Evolutionary conservation across 176 grass and related monocot species (phyloP).

Genomic region (Ensete ventricosum): DNA sequence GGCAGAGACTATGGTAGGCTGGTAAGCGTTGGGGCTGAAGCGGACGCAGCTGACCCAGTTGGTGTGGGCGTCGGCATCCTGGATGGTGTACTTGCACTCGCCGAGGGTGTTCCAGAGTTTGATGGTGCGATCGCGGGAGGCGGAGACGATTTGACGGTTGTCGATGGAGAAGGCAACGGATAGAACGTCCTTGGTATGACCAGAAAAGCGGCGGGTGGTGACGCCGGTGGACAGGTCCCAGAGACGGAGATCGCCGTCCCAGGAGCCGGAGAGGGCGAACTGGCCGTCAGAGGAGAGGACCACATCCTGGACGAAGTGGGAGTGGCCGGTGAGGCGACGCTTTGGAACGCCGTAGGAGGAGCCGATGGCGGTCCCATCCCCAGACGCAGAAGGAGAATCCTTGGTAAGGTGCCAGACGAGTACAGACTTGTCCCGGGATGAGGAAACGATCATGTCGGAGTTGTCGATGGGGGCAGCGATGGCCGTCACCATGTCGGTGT

Average conservation of each 20-base stretch:
- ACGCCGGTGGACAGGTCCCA: constrained; percentile 4
- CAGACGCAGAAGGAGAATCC: background rate
- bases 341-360: background rate
- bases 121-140: constrained; percentile 16
- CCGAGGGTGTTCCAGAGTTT: constrained; percentile 19
- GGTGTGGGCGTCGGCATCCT: constrained; percentile 2
- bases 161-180: constrained; percentile 13
- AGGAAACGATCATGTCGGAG: constrained; percentile 3
- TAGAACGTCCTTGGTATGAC: constrained; percentile 12
- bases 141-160: constrained; percentile 17
- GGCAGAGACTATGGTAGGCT: background rate
- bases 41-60: constrained; percentile 13
- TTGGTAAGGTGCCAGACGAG: constrained; percentile 3
- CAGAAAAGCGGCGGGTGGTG: constrained; percentile 6
- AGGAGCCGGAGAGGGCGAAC: constrained; percentile 11
- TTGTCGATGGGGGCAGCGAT: background rate
- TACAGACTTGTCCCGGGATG: background rate
- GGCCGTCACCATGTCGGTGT: background rate
- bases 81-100: constrained; percentile 16
- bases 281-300: constrained; percentile 16
- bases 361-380: background rate
- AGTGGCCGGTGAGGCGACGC: constrained; percentile 11
- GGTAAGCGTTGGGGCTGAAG: background rate
- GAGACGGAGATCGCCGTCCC: constrained; percentile 12
- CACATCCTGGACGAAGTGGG: constrained; percentile 15